Evolutionary conservation across 805 yeast genomes (phyloP).

Genomic region (Wickerhamomyces bisporus): DNA sequence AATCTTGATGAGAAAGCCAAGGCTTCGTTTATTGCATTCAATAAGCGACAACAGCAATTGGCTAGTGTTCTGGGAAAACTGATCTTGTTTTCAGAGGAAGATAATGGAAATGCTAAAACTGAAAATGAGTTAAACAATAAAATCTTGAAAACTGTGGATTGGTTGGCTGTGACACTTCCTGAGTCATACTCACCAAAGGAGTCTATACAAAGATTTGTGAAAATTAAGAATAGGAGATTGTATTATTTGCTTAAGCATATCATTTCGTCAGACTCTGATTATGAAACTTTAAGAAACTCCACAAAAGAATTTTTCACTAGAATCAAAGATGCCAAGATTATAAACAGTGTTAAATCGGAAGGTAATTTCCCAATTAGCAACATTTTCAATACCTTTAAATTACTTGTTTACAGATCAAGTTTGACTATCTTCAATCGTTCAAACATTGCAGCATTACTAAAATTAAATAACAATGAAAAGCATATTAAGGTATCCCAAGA

Average conservation of each 20-base stretch:
- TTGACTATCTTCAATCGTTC: conserved; percentile 60
- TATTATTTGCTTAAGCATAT: conserved; percentile 52
- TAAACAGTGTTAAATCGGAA: conserved; percentile 30
- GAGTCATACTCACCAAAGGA: conserved; percentile 41
- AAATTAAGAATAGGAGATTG: conserved; percentile 53
- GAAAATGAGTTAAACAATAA: conserved; percentile 28
- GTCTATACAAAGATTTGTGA: conserved; percentile 47
- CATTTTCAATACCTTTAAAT: conserved; percentile 47
- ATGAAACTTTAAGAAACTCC: conserved; percentile 52
- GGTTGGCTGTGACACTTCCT: conserved; percentile 60
- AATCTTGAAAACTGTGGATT: conserved; percentile 48
- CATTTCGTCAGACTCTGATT: conserved; percentile 52
- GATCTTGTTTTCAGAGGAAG: conserved; percentile 43
- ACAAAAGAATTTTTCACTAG: conserved; percentile 58
- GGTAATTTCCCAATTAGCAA: conserved; percentile 39
- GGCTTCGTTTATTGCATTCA: conserved; percentile 63
- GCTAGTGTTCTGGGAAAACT: conserved; percentile 46
- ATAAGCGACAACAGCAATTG: conserved; percentile 60
- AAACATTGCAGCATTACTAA: conserved; percentile 52
- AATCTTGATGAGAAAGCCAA: conserved; percentile 52
- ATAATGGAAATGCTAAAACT: conserved; percentile 27
- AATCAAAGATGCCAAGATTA: conserved; percentile 45
- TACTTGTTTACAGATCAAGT: conserved; percentile 58
- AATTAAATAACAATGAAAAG: conserved; percentile 27
- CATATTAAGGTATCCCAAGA: conserved; percentile 40